Evolutionary conservation across 352 stramenopile species (phyloP).

Genomic region (Pythium phragmiticola): DNA sequence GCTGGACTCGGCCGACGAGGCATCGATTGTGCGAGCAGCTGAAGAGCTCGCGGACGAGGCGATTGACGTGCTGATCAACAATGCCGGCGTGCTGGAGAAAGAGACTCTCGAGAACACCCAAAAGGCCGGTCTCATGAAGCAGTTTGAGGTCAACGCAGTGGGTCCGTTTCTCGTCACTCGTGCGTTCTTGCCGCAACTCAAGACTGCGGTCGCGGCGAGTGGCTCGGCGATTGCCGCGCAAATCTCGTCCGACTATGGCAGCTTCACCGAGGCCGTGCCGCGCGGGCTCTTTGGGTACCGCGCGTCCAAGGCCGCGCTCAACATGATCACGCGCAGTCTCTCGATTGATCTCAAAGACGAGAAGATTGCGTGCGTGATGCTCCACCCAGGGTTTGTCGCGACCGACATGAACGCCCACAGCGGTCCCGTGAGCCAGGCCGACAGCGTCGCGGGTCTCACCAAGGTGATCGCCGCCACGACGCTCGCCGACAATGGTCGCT

Average conservation of each 20-base stretch:
- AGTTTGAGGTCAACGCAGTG: constrained; percentile 68
- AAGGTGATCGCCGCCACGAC: constrained; percentile 56
- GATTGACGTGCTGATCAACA: constrained; percentile 68
- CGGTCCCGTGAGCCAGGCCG: constrained; percentile 37
- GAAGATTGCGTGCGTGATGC: constrained; percentile 38
- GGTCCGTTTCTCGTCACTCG: constrained; percentile 60
- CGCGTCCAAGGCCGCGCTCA: constrained; percentile 66
- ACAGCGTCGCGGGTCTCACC: constrained; percentile 50
- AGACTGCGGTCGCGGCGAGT: constrained; percentile 18
- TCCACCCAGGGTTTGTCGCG: constrained; percentile 51
- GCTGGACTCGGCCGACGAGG: constrained; percentile 44
- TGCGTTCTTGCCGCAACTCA: constrained; percentile 44
- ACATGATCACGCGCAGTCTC: constrained; percentile 52
- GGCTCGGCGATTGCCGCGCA: constrained; percentile 36
- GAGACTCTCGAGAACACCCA: constrained; percentile 30
- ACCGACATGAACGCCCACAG: constrained; percentile 55
- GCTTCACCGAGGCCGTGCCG: constrained; percentile 38
- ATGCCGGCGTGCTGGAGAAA: constrained; percentile 44
- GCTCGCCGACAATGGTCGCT: constrained; percentile 45
- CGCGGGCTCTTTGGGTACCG: constrained; percentile 64
- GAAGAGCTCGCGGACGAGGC: constrained; percentile 35
- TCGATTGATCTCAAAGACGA: constrained; percentile 40
- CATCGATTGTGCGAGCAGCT: constrained; percentile 38
- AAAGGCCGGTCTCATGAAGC: constrained; percentile 44
- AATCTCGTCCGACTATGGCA: constrained; percentile 49